Evolutionary conservation across 2,329 filamentous ascomycete genomes (phyloP), one percentile per base, ranked within the genome.

Genomic region (Biscogniauxia sp.): DNA sequence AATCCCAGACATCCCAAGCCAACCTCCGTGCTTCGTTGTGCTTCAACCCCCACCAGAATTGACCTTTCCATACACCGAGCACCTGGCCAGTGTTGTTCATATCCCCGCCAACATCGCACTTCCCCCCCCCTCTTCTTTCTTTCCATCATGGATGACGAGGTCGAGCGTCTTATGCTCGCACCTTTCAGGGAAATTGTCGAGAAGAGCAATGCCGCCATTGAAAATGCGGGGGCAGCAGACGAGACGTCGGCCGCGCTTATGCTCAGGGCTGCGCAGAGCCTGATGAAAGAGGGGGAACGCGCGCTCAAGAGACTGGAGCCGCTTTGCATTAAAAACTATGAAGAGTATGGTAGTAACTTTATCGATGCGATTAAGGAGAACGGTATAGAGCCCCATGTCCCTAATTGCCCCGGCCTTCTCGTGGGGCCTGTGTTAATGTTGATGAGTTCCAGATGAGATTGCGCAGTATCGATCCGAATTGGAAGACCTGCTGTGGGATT

Each of bases 131-230:
- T 32, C 9, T 32, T 32, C 28, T 32, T 32, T 32, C 28, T 13
- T 45, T 54, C 54, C 61, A 60, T 57, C 56, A 75, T 75, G 72
- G 67, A 68, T 28, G 70, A 74, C 59, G 71, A 73, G 64, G 70
- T 71, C 61, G 72, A 74, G 37, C 68, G 69, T 56, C 78, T 85
- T 53, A 79, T 84, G 45, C 72, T 84, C 26, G 75, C 75, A 41
- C 81, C 82, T 26, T 85, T 85, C 66, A 76, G 73, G 56, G 81
- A 85, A 52, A 79, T 85, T 58, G 78, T 83, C 56, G 78, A 82
- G 51, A 84, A 83, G 73, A 82, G 78, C 32, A 79, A 74, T 37
- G 61, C 67, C 11, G 82, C 83, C 0, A 67, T 79, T 54, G 74
- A 77, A 25, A 84, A 84, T 75, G 81, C 81, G 9, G 64, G 72